Base-by-base conservation (phyloP, 805 yeast genomes). In the Lipomyces starkeyi region DNA sequence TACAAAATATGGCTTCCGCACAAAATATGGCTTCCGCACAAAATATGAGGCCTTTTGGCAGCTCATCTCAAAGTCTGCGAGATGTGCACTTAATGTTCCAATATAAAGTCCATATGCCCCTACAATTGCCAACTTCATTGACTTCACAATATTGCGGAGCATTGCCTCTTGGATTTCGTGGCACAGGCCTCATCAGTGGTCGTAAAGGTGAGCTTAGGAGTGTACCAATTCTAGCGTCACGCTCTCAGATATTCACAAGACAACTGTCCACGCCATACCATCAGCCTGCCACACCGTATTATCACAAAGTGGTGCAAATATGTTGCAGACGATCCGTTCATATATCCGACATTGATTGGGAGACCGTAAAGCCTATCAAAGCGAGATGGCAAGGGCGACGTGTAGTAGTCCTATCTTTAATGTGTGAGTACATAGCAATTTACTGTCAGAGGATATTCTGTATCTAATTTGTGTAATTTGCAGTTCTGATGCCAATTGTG, bases 341-440 rank as follows among this genome's bases (percentile, higher is more conserved):
- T 70, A 89, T 93, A 0, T 87, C 92, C 2, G 87, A 88, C 47
- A 85, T 90, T 32, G 97, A 92, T 78, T 91, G 97, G 97, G 86
- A 88, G 75, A 96, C 97, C 0, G 83, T 92, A 67, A 86, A 81
- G 74, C 80, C 91, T 0, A 79, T 74, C 40, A 71, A 74, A 37
- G 54, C 66, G 58, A 67, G 53, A 82, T 20, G 58, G 22, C 17
- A 64, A 17, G 34, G 35, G 20, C 27, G 65, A 32, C 58, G 65
- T 5, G 37, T 29, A 14, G 60, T 63, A 8, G 53, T 66, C 1
- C 22, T 68, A 59, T 54, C 66, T 3, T 58, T 68, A 7, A 63
- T 68, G 67, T 14, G 69, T 68, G 29, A 5, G 65, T 56, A 11
- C 61, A 17, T 35, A 11, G 37, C 37, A 35, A 37, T n/a, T 43